Conservation (phyloP, 179 eudicot species). For the Beta macrorhiza region DNA sequence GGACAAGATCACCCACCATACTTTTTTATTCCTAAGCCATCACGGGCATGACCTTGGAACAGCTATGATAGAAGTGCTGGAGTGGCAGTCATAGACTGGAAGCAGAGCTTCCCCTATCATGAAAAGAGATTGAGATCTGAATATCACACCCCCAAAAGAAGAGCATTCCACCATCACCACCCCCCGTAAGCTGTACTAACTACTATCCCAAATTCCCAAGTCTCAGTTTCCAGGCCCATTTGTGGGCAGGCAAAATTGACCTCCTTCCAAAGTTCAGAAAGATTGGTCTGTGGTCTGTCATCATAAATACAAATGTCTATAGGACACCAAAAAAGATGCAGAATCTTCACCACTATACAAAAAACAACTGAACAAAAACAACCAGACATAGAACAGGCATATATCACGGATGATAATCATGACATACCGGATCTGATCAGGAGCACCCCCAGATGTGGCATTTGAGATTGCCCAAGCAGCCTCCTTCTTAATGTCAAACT, state of each 20-base stretch:
- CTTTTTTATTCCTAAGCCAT: no score
- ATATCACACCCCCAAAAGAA: no score
- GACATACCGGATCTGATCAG: conserved; percentile 57
- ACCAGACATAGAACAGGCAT: neutral
- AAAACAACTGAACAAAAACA: neutral
- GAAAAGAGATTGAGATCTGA: no score
- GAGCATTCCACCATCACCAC: no score
- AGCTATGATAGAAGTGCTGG: no score
- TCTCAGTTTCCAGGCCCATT: neutral
- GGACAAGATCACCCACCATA: no score
- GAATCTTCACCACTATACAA: neutral
- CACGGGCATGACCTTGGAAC: no score
- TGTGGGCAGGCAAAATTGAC: neutral
- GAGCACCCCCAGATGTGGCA: conserved; percentile 81
- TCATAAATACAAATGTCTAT: neutral
- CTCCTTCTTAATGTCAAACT: conserved; percentile 77
- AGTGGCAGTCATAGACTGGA: no score
- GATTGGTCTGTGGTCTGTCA: neutral
- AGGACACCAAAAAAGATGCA: neutral
- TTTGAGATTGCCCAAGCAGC: conserved; percentile 85
- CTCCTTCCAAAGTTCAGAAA: neutral
- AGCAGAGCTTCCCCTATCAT: no score
- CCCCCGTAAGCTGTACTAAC: no score
- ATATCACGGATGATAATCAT: conserved; percentile 2
- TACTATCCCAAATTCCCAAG: neutral